Evolutionary conservation across 768 basidiomycete genomes (phyloP).

Genomic region (Clitopilus passeckerianus): DNA sequence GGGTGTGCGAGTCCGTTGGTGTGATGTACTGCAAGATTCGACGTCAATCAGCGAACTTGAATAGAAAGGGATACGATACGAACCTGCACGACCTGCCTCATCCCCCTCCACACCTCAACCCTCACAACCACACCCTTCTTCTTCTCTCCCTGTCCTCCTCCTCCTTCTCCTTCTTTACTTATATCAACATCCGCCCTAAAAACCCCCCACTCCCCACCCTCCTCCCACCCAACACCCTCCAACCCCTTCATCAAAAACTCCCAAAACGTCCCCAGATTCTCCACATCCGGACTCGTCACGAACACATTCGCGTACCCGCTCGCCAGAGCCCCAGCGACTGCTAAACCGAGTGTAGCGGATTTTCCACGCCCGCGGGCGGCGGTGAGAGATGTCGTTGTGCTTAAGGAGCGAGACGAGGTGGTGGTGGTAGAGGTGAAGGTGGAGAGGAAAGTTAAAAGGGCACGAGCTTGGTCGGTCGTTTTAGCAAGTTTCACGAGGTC

Average conservation of each 20-base stretch:
- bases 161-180: constrained; percentile 44
- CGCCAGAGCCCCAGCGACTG: constrained; percentile 87
- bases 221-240: constrained; percentile 92
- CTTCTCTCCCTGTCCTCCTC: not conserved
- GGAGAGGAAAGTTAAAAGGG: constrained; percentile 91
- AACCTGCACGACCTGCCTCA: constrained; percentile 96
- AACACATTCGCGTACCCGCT: constrained; percentile 98
- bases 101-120: constrained; percentile 89
- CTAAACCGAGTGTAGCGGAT: constrained; percentile 92
- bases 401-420: constrained; percentile 90
- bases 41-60: not conserved
- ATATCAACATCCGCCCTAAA: constrained; percentile 93
- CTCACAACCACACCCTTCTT: constrained; percentile 84
- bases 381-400: constrained; percentile 93
- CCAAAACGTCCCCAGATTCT: constrained; percentile 97
- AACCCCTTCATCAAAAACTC: constrained; percentile 97
- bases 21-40: constrained; percentile 80
- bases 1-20: constrained; percentile 95
- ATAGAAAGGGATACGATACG: constrained; percentile 9
- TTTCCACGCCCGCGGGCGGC: constrained; percentile 95
- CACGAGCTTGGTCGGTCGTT: constrained; percentile 93
- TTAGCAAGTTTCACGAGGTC: constrained; percentile 87
- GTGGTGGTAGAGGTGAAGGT: constrained; percentile 90
- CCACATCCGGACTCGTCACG: constrained; percentile 95
- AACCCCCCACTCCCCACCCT: constrained; percentile 97